phyloP scores from a whole-genome alignment of 306 rosid genomes.

The Citrullus amarus region DNA sequence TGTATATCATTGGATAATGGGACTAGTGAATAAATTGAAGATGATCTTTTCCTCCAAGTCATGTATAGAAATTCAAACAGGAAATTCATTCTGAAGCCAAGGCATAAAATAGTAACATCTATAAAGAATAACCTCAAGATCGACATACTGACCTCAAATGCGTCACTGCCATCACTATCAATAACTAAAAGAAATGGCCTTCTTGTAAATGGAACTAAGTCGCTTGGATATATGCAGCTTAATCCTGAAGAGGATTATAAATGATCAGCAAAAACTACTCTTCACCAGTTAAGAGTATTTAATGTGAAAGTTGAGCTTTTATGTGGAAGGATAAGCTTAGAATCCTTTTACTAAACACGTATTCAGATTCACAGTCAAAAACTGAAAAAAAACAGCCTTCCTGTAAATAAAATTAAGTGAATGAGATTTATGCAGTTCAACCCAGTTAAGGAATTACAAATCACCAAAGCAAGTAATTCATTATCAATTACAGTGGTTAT shows the following conservation, averaged over 20 bases:
- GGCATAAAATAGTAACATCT: not conserved
- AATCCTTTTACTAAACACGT: not conserved
- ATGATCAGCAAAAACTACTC: not conserved
- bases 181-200: conserved; percentile 77
- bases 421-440: not conserved
- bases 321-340: not conserved
- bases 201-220: conserved; percentile 84
- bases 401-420: not conserved
- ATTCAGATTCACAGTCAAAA: not conserved
- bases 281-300: not conserved
- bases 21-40: not conserved
- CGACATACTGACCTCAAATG: conserved; percentile 65
- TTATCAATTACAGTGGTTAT: not conserved
- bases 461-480: not conserved
- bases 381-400: not conserved
- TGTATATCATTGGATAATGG: not conserved
- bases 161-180: conserved; percentile 68
- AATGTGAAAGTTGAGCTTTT: conserved; percentile 1
- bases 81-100: not conserved
- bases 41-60: not conserved
- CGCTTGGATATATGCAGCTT: conserved; percentile 72
- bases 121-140: not conserved
- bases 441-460: not conserved
- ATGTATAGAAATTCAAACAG: not conserved
- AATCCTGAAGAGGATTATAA: conserved; percentile 45